Evolutionary conservation across 805 yeast genomes (phyloP).

Genomic region (Metschnikowia reukaufii): DNA sequence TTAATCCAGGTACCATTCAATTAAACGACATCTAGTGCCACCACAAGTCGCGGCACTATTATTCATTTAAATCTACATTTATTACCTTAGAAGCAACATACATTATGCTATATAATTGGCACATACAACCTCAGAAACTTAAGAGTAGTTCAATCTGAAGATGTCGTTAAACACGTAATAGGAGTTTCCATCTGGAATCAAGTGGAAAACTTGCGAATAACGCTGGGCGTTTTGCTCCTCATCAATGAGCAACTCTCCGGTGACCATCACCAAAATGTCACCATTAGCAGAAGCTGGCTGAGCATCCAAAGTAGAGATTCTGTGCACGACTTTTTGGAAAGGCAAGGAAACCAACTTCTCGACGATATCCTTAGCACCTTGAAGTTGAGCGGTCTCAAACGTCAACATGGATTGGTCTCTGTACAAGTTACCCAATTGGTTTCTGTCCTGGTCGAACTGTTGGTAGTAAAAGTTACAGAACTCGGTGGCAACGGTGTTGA

Average conservation of each 20-base stretch:
- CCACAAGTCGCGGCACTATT: not conserved
- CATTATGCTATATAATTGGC: not conserved
- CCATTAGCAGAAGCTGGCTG: conserved; percentile 94
- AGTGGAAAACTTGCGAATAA: conserved; percentile 96
- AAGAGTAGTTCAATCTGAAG: conserved; percentile 88
- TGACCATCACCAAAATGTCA: conserved; percentile 95
- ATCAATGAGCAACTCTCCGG: conserved; percentile 90
- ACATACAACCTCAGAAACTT: conserved; percentile 21
- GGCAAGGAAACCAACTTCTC: conserved; percentile 89
- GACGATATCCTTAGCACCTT: conserved; percentile 90
- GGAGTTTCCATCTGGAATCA: conserved; percentile 87
- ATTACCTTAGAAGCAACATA: not conserved
- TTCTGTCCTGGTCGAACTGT: conserved; percentile 90
- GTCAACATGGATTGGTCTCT: conserved; percentile 98
- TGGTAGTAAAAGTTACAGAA: conserved; percentile 94
- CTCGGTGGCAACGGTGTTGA: conserved; percentile 59
- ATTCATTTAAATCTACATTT: too few species aligned
- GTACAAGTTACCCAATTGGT: conserved; percentile 89
- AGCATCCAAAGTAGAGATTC: conserved; percentile 93
- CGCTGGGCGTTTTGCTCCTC: conserved; percentile 95
- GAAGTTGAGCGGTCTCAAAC: conserved; percentile 90
- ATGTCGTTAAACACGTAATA: conserved; percentile 96
- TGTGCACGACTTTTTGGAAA: conserved; percentile 88
- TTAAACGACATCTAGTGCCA: too few species aligned
- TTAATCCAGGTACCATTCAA: too few species aligned